These are phyloP conservation scores for Mycena latifolia DNA, from an alignment of 768 basidiomycete species.

Conservation along the genomic window DNA sequence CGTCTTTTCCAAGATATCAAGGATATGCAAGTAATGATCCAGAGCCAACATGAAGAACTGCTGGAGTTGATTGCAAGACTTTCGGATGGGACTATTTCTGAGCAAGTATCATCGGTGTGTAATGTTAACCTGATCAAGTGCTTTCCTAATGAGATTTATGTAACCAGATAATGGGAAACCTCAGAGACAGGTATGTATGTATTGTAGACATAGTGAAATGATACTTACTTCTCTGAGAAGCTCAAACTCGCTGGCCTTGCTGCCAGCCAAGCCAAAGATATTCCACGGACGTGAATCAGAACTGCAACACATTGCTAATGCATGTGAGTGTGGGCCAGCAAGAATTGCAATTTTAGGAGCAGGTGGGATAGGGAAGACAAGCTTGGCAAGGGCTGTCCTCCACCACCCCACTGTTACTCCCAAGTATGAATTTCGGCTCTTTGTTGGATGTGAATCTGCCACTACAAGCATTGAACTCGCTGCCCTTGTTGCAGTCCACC, in stretches of 20 bases:
- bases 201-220: too few species aligned
- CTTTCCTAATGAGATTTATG: too few species aligned
- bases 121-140: neutral
- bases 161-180: too few species aligned
- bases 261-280: neutral
- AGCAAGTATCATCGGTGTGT: neutral
- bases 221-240: neutral
- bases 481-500: neutral
- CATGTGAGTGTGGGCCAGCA: neutral
- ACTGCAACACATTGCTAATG: neutral
- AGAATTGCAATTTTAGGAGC: neutral
- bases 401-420: neutral
- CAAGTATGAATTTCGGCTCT: neutral
- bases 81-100: neutral
- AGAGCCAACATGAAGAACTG: neutral
- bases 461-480: neutral
- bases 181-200: slow-evolving; percentile 2
- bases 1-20: neutral
- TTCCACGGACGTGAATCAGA: slow-evolving; percentile 4
- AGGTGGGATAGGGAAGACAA: slow-evolving; percentile 9
- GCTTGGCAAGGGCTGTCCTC: neutral
- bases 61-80: slow-evolving; percentile 6
- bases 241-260: neutral
- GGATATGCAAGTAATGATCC: neutral
- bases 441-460: neutral